Evolutionary conservation across 2,329 filamentous ascomycete species (phyloP).

Genomic region (Exophiala calicioides): DNA sequence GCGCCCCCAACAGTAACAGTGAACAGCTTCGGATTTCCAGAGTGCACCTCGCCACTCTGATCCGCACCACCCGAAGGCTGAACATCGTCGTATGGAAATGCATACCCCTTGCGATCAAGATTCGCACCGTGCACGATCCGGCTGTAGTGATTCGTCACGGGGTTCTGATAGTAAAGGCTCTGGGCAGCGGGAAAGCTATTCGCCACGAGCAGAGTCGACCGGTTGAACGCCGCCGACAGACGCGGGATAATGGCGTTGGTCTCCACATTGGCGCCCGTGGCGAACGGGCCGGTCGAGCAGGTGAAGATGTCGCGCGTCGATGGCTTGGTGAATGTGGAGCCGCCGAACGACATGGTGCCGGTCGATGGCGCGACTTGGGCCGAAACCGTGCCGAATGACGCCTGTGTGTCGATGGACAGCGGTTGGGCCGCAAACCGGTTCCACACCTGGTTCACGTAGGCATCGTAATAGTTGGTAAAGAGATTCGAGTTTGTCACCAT

Average conservation of each 20-base stretch:
- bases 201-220: constrained; percentile 62
- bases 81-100: constrained; percentile 73
- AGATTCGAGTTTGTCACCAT: constrained; percentile 45
- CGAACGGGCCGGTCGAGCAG: constrained; percentile 65
- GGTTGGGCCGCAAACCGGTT: constrained; percentile 46
- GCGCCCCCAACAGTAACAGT: constrained; percentile 59
- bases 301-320: constrained; percentile 65
- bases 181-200: constrained; percentile 54
- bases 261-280: constrained; percentile 44
- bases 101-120: constrained; percentile 64
- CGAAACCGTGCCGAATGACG: constrained; percentile 54
- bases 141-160: constrained; percentile 66
- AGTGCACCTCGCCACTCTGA: constrained; percentile 64
- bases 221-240: constrained; percentile 74
- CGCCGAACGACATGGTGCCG: constrained; percentile 45
- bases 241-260: constrained; percentile 68
- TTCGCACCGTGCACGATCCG: constrained; percentile 64
- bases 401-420: constrained; percentile 66
- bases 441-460: constrained; percentile 56
- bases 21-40: constrained; percentile 56
- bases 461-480: constrained; percentile 55
- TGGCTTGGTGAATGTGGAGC: constrained; percentile 57
- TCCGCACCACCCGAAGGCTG: constrained; percentile 56
- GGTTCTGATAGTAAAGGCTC: constrained; percentile 55
- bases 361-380: constrained; percentile 48